Evolutionary conservation across 2,329 filamentous ascomycete species (phyloP), one percentile per base, ranked within the genome.

Genomic region (Rutstroemia sp.): DNA sequence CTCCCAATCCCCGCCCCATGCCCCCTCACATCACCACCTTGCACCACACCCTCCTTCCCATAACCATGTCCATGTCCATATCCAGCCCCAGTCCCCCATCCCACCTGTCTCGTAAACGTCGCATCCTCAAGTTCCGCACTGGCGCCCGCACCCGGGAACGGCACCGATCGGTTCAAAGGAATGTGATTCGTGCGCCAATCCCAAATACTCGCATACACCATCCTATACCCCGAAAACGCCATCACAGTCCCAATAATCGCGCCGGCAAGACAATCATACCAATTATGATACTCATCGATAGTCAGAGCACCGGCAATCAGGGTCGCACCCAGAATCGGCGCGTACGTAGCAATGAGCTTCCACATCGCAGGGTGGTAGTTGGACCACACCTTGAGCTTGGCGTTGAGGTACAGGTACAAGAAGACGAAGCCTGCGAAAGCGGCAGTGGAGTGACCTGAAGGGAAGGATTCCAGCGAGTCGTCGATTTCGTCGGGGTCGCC

Each of bases 331-430:
- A 90, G 79, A 2, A 90, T 71, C 0, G 87, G 87, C 0, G 81
- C 77, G 64, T 86, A 87, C 23, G 82, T 73, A 16, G 76, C 78
- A 34, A 86, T 74, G 12, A 89, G 71, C 72, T 89, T 89, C 87
- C 86, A 89, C 78, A 88, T 82, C 12, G 82, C 76, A 0, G 87
- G 81, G 66, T 89, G 86, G 68, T 87, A 86, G 73, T 88, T 86
- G 60, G 80, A 74, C 64, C 84, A 89, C 56, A 89, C 79, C 76
- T 89, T 90, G 62, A 91, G 77, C 73, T 90, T 90, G 48, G 84
- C 87, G 69, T 90, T 90, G 46, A 91, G 79, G 72, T 89, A 91
- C 1, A 90, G 74, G 62, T 78, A 86, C 2, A 90, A 72, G 67
- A 81, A 90, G 21, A 88, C 77, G 63, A 88, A 86, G 5, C 85